Conservation (phyloP, 306 rosid species). For the Geum urbanum region DNA sequence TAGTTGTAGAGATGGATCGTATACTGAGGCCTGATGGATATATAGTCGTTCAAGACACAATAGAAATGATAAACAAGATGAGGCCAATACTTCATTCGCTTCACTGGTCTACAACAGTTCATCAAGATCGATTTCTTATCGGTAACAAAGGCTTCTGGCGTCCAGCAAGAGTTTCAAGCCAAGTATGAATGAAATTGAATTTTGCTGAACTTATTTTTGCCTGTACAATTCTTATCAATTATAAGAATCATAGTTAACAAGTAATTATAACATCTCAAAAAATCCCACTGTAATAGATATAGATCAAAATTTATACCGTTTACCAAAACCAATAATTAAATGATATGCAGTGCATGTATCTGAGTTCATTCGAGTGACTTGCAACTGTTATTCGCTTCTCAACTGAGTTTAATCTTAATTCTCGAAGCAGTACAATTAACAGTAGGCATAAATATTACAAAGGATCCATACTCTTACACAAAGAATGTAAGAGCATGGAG, state of each 20-base stretch:
- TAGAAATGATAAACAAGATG: slow-evolving; percentile 57
- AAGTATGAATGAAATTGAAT: background rate
- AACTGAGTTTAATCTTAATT: background rate
- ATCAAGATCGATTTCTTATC: slow-evolving; percentile 57
- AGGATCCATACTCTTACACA: too few species aligned
- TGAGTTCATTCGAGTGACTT: background rate
- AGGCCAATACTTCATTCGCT: slow-evolving; percentile 62
- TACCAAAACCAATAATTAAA: background rate
- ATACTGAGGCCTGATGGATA: slow-evolving; percentile 82
- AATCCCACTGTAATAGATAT: background rate
- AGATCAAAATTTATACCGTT: slow-evolving; percentile 1
- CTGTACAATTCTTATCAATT: slow-evolving; percentile 15
- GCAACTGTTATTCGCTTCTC: background rate
- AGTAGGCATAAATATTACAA: background rate
- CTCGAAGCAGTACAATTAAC: background rate
- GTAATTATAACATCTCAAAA: background rate
- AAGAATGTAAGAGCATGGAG: too few species aligned
- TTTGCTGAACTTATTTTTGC: slow-evolving; percentile 1
- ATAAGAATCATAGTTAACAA: background rate
- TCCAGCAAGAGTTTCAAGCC: slow-evolving; percentile 31
- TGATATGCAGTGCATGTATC: background rate
- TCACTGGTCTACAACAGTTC: slow-evolving; percentile 59
- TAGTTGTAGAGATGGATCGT: slow-evolving; percentile 75
- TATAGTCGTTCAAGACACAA: slow-evolving; percentile 59
- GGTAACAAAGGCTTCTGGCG: slow-evolving; percentile 86